A percentile compares a stretch with the other conserved stretches of the same genome.
These are phyloP conservation scores for Sarocladiaceae sp. DNA, from an alignment of 2,329 filamentous ascomycete species.

Conservation along the genomic window DNA sequence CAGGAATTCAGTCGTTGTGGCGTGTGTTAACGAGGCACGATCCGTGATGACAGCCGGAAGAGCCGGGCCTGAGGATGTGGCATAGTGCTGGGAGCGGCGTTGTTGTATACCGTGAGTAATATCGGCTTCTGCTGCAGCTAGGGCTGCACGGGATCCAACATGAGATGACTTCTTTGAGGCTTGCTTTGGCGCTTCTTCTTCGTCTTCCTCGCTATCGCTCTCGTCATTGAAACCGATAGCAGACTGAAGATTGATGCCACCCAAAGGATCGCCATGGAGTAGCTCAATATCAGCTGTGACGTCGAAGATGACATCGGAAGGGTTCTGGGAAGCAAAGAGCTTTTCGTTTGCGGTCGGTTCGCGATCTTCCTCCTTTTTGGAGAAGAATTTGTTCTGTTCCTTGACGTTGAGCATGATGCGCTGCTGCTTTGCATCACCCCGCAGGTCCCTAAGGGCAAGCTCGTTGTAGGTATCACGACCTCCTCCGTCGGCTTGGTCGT, in stretches of 20 bases:
- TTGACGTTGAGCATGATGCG: conserved; percentile 83
- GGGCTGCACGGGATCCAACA: conserved; percentile 66
- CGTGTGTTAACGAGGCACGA: conserved; percentile 68
- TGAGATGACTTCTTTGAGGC: conserved; percentile 40
- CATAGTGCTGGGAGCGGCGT: conserved; percentile 56
- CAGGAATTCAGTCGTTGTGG: conserved; percentile 92
- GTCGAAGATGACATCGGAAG: conserved; percentile 60
- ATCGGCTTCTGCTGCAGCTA: conserved; percentile 59
- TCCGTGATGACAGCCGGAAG: conserved; percentile 51
- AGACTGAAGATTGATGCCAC: conserved; percentile 55
- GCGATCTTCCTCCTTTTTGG: conserved; percentile 44
- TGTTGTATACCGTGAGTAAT: conserved; percentile 62
- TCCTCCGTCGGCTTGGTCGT: conserved; percentile 49
- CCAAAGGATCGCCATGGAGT: conserved; percentile 42
- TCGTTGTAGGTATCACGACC: conserved; percentile 72
- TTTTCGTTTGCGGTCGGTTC: conserved; percentile 38
- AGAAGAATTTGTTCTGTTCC: conserved; percentile 81
- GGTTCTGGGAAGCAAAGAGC: conserved; percentile 65
- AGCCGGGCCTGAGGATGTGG: conserved; percentile 40
- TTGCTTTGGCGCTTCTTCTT: conserved; percentile 6
- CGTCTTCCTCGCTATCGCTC: conserved; percentile 63
- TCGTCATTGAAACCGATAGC: conserved; percentile 68
- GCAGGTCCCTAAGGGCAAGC: conserved; percentile 75
- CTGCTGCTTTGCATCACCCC: conserved; percentile 67
- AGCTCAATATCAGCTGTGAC: conserved; percentile 59